Conservation (phyloP, 2,329 filamentous ascomycete species). For the Metarhizium humberi region DNA sequence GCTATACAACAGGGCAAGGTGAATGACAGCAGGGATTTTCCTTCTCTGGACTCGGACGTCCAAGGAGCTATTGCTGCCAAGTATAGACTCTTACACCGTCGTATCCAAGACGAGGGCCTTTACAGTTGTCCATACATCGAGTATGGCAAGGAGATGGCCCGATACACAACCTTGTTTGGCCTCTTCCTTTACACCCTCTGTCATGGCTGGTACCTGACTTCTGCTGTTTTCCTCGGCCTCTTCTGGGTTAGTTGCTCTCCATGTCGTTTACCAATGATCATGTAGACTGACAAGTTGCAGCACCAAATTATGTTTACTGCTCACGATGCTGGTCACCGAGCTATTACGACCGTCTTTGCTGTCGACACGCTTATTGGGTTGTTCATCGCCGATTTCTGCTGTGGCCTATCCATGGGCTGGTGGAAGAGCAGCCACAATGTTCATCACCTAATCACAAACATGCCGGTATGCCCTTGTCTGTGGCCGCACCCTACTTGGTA, state of each 20-base stretch:
- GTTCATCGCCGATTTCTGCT: constrained; percentile 56
- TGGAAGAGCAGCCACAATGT: constrained; percentile 64
- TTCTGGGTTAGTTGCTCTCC: constrained; percentile 41
- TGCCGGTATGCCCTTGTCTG: constrained; percentile 28
- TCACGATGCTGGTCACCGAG: constrained; percentile 55
- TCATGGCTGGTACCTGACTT: constrained; percentile 46
- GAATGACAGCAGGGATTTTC: constrained; percentile 31
- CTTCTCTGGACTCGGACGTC: constrained; percentile 42
- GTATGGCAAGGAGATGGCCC: constrained; percentile 48
- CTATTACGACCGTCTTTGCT: constrained; percentile 51
- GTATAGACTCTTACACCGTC: constrained; percentile 47
- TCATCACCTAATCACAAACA: constrained; percentile 58
- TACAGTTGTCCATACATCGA: constrained; percentile 50
- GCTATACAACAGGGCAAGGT: constrained; percentile 23
- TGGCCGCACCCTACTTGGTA: constrained; percentile 6
- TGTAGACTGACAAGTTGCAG: constrained; percentile 23
- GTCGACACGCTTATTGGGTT: constrained; percentile 51
- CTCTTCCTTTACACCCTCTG: constrained; percentile 36
- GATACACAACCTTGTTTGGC: constrained; percentile 42
- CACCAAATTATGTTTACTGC: constrained; percentile 62
- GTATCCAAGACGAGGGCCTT: constrained; percentile 42
- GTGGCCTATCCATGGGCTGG: constrained; percentile 57
- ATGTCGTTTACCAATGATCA: background rate
- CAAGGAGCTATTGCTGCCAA: constrained; percentile 46
- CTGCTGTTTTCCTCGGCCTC: constrained; percentile 48